phyloP scores from a whole-genome alignment of 352 stramenopile species.

The Globisporangium alternatum region DNA sequence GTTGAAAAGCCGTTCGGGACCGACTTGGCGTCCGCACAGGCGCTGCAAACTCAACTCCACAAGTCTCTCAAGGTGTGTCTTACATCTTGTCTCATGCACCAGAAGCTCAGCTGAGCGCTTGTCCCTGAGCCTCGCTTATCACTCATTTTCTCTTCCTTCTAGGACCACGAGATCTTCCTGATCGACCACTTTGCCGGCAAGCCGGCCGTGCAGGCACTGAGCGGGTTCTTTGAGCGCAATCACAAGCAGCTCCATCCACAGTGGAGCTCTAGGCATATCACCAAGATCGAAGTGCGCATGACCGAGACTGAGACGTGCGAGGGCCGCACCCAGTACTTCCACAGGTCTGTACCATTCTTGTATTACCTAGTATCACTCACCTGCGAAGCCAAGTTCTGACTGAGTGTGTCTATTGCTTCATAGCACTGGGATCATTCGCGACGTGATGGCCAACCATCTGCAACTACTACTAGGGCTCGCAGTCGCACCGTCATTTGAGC shows the following conservation, averaged over 20 bases:
- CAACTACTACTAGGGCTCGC: constrained; percentile 51
- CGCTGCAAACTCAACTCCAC: constrained; percentile 39
- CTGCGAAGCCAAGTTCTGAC: not conserved
- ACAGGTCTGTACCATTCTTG: constrained; percentile 30
- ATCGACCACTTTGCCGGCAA: constrained; percentile 89
- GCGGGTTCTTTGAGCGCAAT: constrained; percentile 54
- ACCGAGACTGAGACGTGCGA: constrained; percentile 62
- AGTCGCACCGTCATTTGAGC: constrained; percentile 30
- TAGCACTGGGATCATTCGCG: constrained; percentile 70
- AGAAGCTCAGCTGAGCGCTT: too few relatives aligned
- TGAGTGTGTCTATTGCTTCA: not conserved
- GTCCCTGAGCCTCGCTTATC: not conserved
- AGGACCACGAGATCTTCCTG: constrained; percentile 75
- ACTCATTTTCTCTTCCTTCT: not conserved
- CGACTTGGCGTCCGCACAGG: constrained; percentile 46
- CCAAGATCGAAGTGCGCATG: constrained; percentile 50
- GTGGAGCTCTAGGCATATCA: constrained; percentile 30
- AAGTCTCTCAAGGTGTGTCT: constrained; percentile 31
- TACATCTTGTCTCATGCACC: not conserved
- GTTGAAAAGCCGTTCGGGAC: constrained; percentile 82
- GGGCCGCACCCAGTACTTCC: constrained; percentile 62
- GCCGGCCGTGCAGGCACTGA: constrained; percentile 48
- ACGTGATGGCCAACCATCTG: constrained; percentile 84
- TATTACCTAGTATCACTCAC: too few relatives aligned
- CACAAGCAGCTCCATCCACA: constrained; percentile 23